Evolutionary conservation across 2,329 filamentous ascomycete genomes (phyloP).

Genomic region (Pseudocercospora musae): DNA sequence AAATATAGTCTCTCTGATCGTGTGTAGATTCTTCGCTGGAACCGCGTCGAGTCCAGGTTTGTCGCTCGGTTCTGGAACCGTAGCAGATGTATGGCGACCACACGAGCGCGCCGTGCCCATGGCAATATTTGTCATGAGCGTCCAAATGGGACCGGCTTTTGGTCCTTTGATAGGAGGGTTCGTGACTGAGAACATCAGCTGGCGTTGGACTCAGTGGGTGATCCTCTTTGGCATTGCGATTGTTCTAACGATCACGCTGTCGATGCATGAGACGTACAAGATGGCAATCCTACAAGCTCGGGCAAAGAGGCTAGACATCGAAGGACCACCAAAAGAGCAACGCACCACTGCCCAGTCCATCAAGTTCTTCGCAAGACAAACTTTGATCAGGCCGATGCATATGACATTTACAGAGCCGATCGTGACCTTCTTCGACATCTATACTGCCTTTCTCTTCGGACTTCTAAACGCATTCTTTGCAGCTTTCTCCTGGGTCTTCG

Average conservation of each 20-base stretch:
- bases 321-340: constrained; percentile 7
- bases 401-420: constrained; percentile 34
- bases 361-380: constrained; percentile 9
- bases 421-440: constrained; percentile 26
- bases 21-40: constrained; percentile 68
- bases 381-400: constrained; percentile 28
- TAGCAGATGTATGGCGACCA: constrained; percentile 22
- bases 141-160: constrained; percentile 12
- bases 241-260: constrained; percentile 28
- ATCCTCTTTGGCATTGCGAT: constrained; percentile 28
- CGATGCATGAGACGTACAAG: constrained; percentile 37
- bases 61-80: constrained; percentile 17
- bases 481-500: constrained; percentile 25
- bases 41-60: constrained; percentile 62
- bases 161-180: constrained; percentile 33
- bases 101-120: constrained; percentile 18
- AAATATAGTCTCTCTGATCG: constrained; percentile 50
- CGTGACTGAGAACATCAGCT: constrained; percentile 26
- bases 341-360: constrained; percentile 1
- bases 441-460: constrained; percentile 25
- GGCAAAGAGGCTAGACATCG: constrained; percentile 24
- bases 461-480: constrained; percentile 27
- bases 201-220: constrained; percentile 37
- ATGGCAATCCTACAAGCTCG: constrained; percentile 27
- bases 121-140: constrained; percentile 8